Conservation (phyloP, 2,329 filamentous ascomycete species). For the Colletotrichum ledebouriae region DNA sequence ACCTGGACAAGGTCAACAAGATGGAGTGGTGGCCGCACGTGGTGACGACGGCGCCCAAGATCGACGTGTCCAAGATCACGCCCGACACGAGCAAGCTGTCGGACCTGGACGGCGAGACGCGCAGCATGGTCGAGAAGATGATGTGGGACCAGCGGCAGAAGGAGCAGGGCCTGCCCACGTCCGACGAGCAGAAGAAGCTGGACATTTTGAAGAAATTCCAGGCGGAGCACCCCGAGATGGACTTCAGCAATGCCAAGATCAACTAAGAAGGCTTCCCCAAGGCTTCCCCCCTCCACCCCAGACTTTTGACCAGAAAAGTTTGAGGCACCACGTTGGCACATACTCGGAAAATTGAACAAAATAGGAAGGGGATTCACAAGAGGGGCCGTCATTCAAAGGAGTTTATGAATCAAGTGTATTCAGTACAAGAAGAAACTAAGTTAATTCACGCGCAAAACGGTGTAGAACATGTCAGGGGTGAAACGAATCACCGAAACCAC, state of each 20-base stretch:
- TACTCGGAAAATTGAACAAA: neutral
- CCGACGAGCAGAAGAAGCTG: constrained; percentile 94
- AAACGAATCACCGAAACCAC: constrained; percentile 74
- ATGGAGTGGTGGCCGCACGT: constrained; percentile 99
- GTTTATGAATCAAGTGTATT: constrained; percentile 14
- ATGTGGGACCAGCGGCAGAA: constrained; percentile 99
- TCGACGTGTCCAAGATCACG: constrained; percentile 95
- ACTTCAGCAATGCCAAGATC: constrained; percentile 79
- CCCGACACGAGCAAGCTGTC: constrained; percentile 93
- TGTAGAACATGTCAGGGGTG: constrained; percentile 66
- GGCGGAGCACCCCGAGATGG: constrained; percentile 80
- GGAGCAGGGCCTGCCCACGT: constrained; percentile 88
- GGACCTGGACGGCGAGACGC: constrained; percentile 94
- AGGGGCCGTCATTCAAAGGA: neutral
- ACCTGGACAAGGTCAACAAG: constrained; percentile 96
- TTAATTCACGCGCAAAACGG: neutral
- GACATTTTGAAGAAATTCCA: constrained; percentile 96
- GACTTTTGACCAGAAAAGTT: too few relatives aligned
- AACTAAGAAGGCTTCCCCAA: constrained; percentile 43
- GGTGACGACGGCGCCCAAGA: constrained; percentile 85
- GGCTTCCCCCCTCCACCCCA: too few relatives aligned
- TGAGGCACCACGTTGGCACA: too few relatives aligned
- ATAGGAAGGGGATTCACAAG: neutral
- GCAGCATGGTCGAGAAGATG: constrained; percentile 99
- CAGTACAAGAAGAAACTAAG: constrained; percentile 12